A percentile compares a stretch with the other conserved stretches of the same genome.
Conservation (phyloP, 2,329 filamentous ascomycete genomes). For the Ophiostoma himal-ulmi region DNA sequence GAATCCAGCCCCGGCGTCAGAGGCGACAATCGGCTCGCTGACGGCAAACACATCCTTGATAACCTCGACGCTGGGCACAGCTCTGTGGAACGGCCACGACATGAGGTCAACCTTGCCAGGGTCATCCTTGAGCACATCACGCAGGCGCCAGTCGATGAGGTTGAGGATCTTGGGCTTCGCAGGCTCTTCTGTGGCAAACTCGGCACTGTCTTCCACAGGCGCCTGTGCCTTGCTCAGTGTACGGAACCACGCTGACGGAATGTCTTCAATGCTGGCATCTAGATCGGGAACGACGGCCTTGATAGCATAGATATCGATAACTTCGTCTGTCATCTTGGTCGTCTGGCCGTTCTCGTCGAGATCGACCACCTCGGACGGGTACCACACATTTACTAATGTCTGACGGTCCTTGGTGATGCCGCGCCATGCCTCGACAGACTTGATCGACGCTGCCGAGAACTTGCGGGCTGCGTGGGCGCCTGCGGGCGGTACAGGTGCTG, state of each 20-base stretch:
- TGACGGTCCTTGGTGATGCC: conserved; percentile 62
- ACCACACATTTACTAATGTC: conserved; percentile 65
- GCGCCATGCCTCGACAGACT: conserved; percentile 45
- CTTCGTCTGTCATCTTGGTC: conserved; percentile 29
- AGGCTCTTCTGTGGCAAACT: conserved; percentile 20
- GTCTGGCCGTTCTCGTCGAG: conserved; percentile 22
- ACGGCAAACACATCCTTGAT: conserved; percentile 12
- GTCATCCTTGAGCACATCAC: neutral
- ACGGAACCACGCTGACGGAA: conserved; percentile 46
- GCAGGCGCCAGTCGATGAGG: conserved; percentile 36
- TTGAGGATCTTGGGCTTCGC: conserved; percentile 32
- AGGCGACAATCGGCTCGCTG: neutral
- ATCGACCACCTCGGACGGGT: conserved; percentile 37
- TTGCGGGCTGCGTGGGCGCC: neutral
- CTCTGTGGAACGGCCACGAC: conserved; percentile 17
- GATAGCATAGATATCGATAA: conserved; percentile 52
- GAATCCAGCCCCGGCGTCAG: conserved; percentile 35
- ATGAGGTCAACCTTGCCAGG: neutral
- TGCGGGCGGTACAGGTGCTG: conserved; percentile 19
- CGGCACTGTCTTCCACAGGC: neutral
- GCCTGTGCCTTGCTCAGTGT: conserved; percentile 27
- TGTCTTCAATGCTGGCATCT: conserved; percentile 61
- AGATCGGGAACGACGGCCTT: conserved; percentile 61
- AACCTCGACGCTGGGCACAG: neutral
- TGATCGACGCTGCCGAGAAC: neutral